Evolutionary conservation across 805 yeast species (phyloP).

Genomic region (Zygotorulaspora danielsina): DNA sequence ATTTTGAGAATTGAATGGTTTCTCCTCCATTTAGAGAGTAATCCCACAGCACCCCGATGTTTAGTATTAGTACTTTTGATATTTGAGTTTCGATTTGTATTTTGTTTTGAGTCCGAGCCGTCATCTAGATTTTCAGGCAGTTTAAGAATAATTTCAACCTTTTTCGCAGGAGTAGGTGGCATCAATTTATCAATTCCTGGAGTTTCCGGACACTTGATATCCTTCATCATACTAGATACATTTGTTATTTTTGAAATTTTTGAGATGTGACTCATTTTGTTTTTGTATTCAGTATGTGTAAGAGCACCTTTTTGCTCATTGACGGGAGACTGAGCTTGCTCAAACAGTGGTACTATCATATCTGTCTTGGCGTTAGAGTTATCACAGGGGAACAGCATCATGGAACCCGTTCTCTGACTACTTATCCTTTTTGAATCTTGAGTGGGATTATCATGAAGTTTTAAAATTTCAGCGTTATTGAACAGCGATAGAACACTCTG

Average conservation of each 20-base stretch:
- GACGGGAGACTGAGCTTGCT: background rate
- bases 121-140: constrained; percentile 18
- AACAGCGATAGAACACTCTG: constrained; percentile 31
- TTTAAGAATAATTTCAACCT: constrained; percentile 44
- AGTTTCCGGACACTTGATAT: constrained; percentile 43
- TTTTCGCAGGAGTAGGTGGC: constrained; percentile 68
- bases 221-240: constrained; percentile 28
- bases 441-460: constrained; percentile 13
- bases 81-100: constrained; percentile 5
- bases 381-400: constrained; percentile 32
- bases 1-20: constrained; percentile 21
- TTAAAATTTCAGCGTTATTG: constrained; percentile 23
- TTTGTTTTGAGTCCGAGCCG: constrained; percentile 8
- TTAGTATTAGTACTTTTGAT: background rate
- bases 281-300: background rate
- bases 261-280: constrained; percentile 9
- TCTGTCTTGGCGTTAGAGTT: constrained; percentile 18
- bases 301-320: background rate
- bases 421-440: constrained; percentile 7
- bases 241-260: constrained; percentile 21
- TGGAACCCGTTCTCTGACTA: constrained; percentile 26
- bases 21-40: constrained; percentile 32
- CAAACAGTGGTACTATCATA: background rate
- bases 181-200: constrained; percentile 43
- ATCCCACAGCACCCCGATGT: constrained; percentile 25